Evolutionary conservation across 2,329 filamentous ascomycete species (phyloP).

Genomic region (Magnaporthiopsis rhizophila): DNA sequence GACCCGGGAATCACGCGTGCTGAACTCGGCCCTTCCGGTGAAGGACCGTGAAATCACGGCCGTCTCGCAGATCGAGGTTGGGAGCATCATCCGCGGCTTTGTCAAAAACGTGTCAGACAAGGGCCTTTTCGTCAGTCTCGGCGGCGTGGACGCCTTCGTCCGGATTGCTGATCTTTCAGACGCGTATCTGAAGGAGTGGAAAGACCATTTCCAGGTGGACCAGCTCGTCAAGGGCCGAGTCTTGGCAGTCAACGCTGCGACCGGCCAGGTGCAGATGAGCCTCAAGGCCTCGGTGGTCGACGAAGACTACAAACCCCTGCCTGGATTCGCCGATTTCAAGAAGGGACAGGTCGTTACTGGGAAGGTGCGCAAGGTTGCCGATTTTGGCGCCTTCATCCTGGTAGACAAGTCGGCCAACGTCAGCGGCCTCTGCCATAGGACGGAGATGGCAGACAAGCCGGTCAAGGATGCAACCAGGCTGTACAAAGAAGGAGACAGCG

Average conservation of each 20-base stretch:
- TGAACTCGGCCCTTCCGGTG: conserved; percentile 76
- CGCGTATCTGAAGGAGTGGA: conserved; percentile 90
- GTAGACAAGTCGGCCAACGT: conserved; percentile 82
- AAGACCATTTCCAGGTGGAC: conserved; percentile 76
- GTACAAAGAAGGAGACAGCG: conserved; percentile 83
- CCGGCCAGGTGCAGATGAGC: conserved; percentile 73
- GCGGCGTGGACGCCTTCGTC: conserved; percentile 75
- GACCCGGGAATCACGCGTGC: conserved; percentile 74
- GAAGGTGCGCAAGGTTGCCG: conserved; percentile 86
- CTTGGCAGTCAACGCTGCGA: conserved; percentile 57
- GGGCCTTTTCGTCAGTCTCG: conserved; percentile 79
- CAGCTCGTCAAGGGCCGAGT: conserved; percentile 88
- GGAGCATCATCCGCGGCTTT: conserved; percentile 82
- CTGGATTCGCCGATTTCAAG: conserved; percentile 70
- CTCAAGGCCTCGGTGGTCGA: conserved; percentile 81
- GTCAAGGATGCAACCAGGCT: conserved; percentile 83
- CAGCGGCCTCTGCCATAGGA: conserved; percentile 87
- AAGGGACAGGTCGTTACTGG: conserved; percentile 78
- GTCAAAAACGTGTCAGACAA: conserved; percentile 85
- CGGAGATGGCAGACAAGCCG: conserved; percentile 78
- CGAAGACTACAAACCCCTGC: conserved; percentile 63
- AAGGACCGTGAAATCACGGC: conserved; percentile 72
- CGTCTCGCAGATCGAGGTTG: conserved; percentile 61
- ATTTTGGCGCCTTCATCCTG: conserved; percentile 91
- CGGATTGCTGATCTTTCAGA: conserved; percentile 86